Conservation (phyloP, 2,329 filamentous ascomycete genomes). For the Neopestalotiopsis sp. region DNA sequence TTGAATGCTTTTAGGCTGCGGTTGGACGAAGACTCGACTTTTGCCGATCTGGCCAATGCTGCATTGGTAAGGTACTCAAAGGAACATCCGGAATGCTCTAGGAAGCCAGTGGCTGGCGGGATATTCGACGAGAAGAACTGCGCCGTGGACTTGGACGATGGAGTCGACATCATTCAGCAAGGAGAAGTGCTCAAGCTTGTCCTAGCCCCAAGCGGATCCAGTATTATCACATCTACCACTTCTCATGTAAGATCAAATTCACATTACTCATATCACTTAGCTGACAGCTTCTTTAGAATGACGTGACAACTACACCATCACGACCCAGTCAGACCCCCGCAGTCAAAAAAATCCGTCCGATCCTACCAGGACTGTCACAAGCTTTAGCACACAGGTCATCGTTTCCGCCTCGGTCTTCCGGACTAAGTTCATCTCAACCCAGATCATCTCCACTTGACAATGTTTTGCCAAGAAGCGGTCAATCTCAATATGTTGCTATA, state of each 20-base stretch:
- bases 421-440: background rate
- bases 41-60: background rate
- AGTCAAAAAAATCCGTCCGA: background rate
- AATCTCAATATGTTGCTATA: background rate
- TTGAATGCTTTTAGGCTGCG: constrained; percentile 9
- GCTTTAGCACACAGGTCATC: background rate
- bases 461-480: background rate
- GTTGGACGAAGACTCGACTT: background rate
- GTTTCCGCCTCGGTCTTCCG: background rate
- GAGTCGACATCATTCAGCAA: background rate
- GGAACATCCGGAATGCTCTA: background rate
- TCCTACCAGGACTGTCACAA: background rate
- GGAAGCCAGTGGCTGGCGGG: background rate
- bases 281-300: background rate
- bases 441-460: background rate
- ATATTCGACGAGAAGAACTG: constrained; percentile 7
- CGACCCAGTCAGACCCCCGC: background rate
- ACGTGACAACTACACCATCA: background rate
- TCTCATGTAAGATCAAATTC: background rate
- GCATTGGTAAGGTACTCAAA: constrained; percentile 12
- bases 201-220: background rate
- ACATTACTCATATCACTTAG: background rate
- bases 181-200: constrained; percentile 12
- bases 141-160: constrained; percentile 10
- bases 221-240: background rate